phyloP scores from a whole-genome alignment of 2,329 filamentous ascomycete species.

The Diplodia scrobiculata region DNA sequence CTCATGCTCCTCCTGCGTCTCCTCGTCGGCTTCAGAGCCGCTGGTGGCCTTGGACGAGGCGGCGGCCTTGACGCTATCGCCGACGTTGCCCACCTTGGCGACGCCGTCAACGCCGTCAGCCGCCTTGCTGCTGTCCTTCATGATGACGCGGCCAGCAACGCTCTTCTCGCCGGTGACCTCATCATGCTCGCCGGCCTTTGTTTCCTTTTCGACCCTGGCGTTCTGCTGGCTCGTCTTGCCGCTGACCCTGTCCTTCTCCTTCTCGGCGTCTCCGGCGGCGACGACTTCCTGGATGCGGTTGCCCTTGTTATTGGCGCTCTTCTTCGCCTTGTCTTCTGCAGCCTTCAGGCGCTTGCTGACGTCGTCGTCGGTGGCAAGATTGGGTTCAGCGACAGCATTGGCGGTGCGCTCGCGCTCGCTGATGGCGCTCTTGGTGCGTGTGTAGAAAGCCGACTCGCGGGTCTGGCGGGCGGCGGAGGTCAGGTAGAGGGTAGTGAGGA shows the following conservation, averaged over 20 bases:
- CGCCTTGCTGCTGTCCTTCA: slow-evolving; percentile 44
- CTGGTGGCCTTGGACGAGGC: slow-evolving; percentile 34
- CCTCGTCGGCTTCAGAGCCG: slow-evolving; percentile 38
- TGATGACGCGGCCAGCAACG: slow-evolving; percentile 59
- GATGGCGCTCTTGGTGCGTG: slow-evolving; percentile 58
- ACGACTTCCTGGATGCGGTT: slow-evolving; percentile 49
- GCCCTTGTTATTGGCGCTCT: slow-evolving; percentile 67
- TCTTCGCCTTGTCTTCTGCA: slow-evolving; percentile 69
- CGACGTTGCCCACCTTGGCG: slow-evolving; percentile 48
- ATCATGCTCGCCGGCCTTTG: slow-evolving; percentile 30
- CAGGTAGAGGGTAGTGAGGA: slow-evolving; percentile 73
- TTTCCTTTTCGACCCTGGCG: slow-evolving; percentile 29
- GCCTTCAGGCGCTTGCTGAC: slow-evolving; percentile 63
- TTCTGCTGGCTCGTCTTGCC: slow-evolving; percentile 28
- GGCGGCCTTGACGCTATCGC: slow-evolving; percentile 41
- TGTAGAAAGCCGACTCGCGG: slow-evolving; percentile 59
- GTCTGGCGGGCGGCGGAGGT: slow-evolving; percentile 62
- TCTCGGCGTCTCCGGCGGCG: slow-evolving; percentile 35
- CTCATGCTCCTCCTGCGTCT: slow-evolving; percentile 61
- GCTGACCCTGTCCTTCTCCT: slow-evolving; percentile 30
- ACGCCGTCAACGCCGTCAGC: slow-evolving; percentile 46
- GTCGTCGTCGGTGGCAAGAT: slow-evolving; percentile 57
- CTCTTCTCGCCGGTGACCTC: slow-evolving; percentile 48
- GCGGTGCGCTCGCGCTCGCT: slow-evolving; percentile 43
- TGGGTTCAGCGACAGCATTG: slow-evolving; percentile 43